These are phyloP conservation scores for Neodidymelliopsis sp. DNA, from an alignment of 2,329 filamentous ascomycete species.

Conservation along the genomic window DNA sequence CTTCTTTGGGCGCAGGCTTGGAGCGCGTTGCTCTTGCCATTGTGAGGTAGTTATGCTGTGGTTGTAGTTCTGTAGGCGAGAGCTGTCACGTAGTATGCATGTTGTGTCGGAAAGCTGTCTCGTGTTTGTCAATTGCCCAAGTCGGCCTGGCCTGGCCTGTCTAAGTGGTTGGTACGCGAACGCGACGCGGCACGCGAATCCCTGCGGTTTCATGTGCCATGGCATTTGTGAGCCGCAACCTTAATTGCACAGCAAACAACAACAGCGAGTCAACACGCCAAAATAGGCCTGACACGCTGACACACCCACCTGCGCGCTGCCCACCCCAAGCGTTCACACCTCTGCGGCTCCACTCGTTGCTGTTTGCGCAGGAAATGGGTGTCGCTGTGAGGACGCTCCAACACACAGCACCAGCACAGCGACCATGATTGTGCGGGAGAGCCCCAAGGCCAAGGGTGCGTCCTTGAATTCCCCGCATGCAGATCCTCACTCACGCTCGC, in stretches of 20 bases:
- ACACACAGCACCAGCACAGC: slow-evolving; percentile 32
- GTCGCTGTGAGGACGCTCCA: slow-evolving; percentile 17
- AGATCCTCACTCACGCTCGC: slow-evolving; percentile 23
- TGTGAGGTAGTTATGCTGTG: slow-evolving; percentile 2
- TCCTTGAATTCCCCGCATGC: slow-evolving; percentile 1
- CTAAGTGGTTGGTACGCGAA: slow-evolving; percentile 16
- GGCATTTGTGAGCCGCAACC: slow-evolving; percentile 25
- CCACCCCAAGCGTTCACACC: slow-evolving; percentile 16
- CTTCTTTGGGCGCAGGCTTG: slow-evolving; percentile 33
- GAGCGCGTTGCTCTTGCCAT: slow-evolving; percentile 49
- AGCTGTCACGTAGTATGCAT: no score
- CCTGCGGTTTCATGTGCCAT: slow-evolving; percentile 41
- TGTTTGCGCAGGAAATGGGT: slow-evolving; percentile 41
- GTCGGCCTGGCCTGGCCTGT: neutral
- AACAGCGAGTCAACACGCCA: slow-evolving; percentile 22
- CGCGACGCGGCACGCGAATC: slow-evolving; percentile 35
- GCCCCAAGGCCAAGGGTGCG: slow-evolving; percentile 53
- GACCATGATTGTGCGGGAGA: slow-evolving; percentile 57
- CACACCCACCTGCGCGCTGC: slow-evolving; percentile 4
- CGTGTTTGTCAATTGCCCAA: neutral
- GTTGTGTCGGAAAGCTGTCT: no score
- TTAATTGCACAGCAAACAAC: slow-evolving; percentile 33
- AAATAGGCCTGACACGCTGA: slow-evolving; percentile 9
- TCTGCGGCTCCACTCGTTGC: slow-evolving; percentile 1
- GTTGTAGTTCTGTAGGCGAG: neutral